Percentiles rank a stretch among this genome's conserved stretches.
These are phyloP conservation scores for Limtongia smithiae DNA, from an alignment of 805 yeast species.

Conservation along the genomic window DNA sequence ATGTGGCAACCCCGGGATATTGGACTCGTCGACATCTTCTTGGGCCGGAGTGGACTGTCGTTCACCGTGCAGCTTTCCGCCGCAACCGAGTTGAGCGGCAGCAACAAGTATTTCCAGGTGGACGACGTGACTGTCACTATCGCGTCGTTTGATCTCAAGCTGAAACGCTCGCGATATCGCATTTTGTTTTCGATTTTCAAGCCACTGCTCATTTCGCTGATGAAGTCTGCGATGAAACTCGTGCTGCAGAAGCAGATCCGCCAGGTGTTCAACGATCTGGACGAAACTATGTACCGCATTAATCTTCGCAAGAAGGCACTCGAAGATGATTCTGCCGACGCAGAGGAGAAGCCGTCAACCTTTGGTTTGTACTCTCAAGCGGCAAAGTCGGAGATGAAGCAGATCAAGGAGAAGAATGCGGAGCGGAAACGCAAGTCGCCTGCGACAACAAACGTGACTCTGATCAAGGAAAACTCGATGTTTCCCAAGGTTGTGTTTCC, in stretches of 20 bases:
- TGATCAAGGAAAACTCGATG: conserved; percentile 15
- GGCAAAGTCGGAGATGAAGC: conserved; percentile 10
- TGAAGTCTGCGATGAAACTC: conserved; percentile 20
- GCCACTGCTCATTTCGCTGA: conserved; percentile 19
- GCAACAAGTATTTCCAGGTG: conserved; percentile 18
- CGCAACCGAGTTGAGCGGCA: background rate
- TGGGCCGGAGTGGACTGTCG: conserved; percentile 19
- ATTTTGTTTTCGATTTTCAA: conserved; percentile 22
- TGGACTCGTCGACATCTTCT: conserved; percentile 25
- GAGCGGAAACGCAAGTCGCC: conserved; percentile 3
- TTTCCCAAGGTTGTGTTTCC: conserved; percentile 25
- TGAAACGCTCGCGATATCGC: conserved; percentile 25
- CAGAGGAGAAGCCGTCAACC: conserved; percentile 5
- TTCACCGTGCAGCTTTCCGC: conserved; percentile 15
- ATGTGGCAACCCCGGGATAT: conserved; percentile 19
- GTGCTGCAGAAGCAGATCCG: conserved; percentile 26
- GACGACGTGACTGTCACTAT: conserved; percentile 26
- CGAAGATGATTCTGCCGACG: background rate
- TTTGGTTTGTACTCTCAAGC: conserved; percentile 20
- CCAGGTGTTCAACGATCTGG: conserved; percentile 20
- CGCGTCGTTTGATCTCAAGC: conserved; percentile 13
- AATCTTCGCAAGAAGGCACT: conserved; percentile 20
- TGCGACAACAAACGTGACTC: conserved; percentile 17
- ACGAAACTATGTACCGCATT: conserved; percentile 17
- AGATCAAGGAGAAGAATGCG: conserved; percentile 11